Percentiles rank a stretch among this genome's conserved stretches.
Evolutionary conservation across 2,329 filamentous ascomycete species (phyloP).

Genomic region (Didymella lethalis): DNA sequence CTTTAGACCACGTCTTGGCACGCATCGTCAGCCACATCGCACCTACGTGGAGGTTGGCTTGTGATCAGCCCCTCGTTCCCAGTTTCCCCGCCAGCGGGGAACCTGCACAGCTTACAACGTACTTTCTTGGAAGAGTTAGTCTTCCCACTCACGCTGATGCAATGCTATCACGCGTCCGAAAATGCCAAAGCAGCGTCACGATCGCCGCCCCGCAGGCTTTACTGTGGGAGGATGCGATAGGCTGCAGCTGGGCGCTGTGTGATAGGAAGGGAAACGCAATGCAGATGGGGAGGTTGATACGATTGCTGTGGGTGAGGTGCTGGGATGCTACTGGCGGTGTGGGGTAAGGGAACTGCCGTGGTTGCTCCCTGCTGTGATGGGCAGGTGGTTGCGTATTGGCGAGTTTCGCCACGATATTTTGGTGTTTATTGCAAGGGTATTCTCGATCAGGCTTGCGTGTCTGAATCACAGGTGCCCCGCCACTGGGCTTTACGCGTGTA

Average conservation of each 20-base stretch:
- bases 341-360: conserved; percentile 11
- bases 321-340: neutral
- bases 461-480: neutral
- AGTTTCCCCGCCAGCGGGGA: conserved; percentile 3
- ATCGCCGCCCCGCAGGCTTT: conserved; percentile 1
- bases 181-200: conserved; percentile 10
- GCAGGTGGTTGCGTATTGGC: conserved; percentile 1
- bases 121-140: neutral
- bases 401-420: conserved; percentile 8
- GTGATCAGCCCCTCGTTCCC: neutral
- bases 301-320: neutral
- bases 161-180: neutral
- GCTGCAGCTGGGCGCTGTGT: neutral
- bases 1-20: no score
- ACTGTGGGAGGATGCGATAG: conserved; percentile 2
- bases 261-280: neutral
- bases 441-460: neutral
- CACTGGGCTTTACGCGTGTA: conserved; percentile 2
- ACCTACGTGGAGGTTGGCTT: neutral
- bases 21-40: neutral
- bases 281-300: neutral
- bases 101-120: neutral
- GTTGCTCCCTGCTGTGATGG: neutral
- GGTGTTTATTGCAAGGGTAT: conserved; percentile 2
- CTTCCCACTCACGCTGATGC: neutral